Evolutionary conservation across 2,329 filamentous ascomycete genomes (phyloP), one percentile per base, ranked within the genome.

Genomic region (Pseudopyricularia cyperi): DNA sequence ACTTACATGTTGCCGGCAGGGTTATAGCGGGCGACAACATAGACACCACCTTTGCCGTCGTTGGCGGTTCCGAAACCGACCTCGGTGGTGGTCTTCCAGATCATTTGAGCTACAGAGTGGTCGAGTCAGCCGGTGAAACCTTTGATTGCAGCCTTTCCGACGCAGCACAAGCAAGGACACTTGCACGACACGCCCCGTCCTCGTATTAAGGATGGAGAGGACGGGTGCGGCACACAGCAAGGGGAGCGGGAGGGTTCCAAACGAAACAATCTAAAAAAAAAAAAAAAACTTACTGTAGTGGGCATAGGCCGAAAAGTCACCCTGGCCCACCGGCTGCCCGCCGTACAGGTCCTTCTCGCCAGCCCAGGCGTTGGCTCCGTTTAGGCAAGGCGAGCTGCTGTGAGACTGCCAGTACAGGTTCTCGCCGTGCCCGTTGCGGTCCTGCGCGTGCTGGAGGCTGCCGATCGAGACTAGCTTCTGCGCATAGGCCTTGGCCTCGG

Each of bases 241-340:
- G 9, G 8, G 3, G 15, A 37, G 34, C 12, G 12, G 14, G 34
- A 7, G 6, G n/a, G 19, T 17, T 4, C 35, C 3, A 8, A 39
- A 39, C 32, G 4, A n/a, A 46, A 7, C 19, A 28, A n/a, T 3
- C 7, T 2, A 30, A 17, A 26, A 24, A 14, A 17, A 44, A 26
- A 12, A 22, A 3, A 26, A 6, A 28, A n/a, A 57, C 62, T 58
- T 57, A 64, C 61, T 64, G 44, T 63, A 67, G 55, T 67, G 66
- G 2, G 63, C 65, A 34, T 64, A 67, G 1, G 55, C 57, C 37
- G 50, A 56, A 37, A 67, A 65, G 50, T 67, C 53, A 6, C 65
- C 66, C 50, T 66, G 61, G 2, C 61, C 62, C 50, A 67, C 64
- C 32, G 59, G 58, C 57, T 67, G 60, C 5, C 61, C 63, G 50